A percentile compares a stretch with the other conserved stretches of the same genome.
Evolutionary conservation across 2,329 filamentous ascomycete species (phyloP).

Genomic region (Phoma sp.): DNA sequence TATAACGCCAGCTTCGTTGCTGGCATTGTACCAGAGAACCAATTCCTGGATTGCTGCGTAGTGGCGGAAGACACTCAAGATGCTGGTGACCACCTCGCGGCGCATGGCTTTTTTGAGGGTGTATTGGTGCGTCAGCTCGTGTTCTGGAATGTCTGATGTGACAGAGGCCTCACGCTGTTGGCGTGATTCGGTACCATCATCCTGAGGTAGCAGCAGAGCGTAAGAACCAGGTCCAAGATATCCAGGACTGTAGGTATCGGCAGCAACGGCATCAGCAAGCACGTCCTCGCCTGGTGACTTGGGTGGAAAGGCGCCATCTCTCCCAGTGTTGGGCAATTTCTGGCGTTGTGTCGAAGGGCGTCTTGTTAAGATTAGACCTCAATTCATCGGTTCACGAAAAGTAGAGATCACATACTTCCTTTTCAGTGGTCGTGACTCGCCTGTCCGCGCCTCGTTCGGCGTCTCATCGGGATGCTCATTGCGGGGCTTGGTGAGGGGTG

Average conservation of each 20-base stretch:
- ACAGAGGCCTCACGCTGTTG: conserved; percentile 31
- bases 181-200: conserved; percentile 27
- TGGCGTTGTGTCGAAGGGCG: conserved; percentile 23
- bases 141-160: conserved; percentile 34
- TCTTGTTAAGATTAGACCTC: conserved; percentile 15
- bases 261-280: conserved; percentile 42
- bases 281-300: conserved; percentile 25
- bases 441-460: conserved; percentile 8
- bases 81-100: conserved; percentile 36
- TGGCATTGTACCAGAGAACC: conserved; percentile 30
- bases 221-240: conserved; percentile 45
- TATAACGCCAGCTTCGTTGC: conserved; percentile 44
- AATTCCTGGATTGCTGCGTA: conserved; percentile 34
- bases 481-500: conserved; percentile 41
- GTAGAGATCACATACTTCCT: conserved; percentile 29
- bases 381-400: too few relatives aligned
- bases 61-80: conserved; percentile 36
- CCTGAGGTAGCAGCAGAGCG: conserved; percentile 36
- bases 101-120: conserved; percentile 39
- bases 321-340: conserved; percentile 6
- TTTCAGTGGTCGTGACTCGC: conserved; percentile 28
- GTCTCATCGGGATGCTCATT: conserved; percentile 7
- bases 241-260: conserved; percentile 39
- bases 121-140: conserved; percentile 38
- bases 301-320: conserved; percentile 13